phyloP scores from a whole-genome alignment of 345 rosid genomes.

The Noccaea bulbosa region DNA sequence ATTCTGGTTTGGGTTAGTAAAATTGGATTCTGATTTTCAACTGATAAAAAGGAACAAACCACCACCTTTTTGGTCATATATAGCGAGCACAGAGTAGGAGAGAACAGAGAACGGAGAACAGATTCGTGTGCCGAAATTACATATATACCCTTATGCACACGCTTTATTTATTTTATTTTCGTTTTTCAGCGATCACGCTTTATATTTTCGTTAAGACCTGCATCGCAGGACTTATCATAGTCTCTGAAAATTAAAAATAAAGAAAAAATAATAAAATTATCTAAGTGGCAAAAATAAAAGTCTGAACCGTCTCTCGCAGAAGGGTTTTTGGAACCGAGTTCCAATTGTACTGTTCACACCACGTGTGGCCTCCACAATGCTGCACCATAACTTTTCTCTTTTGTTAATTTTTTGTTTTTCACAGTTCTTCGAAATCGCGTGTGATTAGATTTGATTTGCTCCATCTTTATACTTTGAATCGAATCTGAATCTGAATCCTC shows the following conservation, averaged over 20 bases:
- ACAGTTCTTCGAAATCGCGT: too few species aligned
- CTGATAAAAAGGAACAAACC: background rate
- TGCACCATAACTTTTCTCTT: too few species aligned
- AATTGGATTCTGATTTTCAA: background rate
- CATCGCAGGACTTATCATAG: too few species aligned
- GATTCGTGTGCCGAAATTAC: background rate
- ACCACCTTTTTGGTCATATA: conserved; percentile 6
- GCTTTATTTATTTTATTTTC: background rate
- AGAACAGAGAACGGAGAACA: background rate
- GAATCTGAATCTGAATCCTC: background rate
- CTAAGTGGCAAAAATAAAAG: too few species aligned
- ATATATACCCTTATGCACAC: conserved; percentile 16
- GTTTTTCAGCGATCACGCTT: background rate
- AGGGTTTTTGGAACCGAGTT: too few species aligned
- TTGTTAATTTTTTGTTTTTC: too few species aligned
- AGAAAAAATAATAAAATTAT: too few species aligned
- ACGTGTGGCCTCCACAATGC: too few species aligned
- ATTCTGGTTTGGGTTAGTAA: background rate
- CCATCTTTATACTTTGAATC: background rate
- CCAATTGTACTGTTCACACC: too few species aligned
- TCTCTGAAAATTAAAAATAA: too few species aligned
- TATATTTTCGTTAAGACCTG: background rate
- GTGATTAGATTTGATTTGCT: too few species aligned
- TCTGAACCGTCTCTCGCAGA: too few species aligned
- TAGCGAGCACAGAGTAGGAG: background rate